Conservation (phyloP, 208 protist species). For the Wallacemonas sp. region DNA sequence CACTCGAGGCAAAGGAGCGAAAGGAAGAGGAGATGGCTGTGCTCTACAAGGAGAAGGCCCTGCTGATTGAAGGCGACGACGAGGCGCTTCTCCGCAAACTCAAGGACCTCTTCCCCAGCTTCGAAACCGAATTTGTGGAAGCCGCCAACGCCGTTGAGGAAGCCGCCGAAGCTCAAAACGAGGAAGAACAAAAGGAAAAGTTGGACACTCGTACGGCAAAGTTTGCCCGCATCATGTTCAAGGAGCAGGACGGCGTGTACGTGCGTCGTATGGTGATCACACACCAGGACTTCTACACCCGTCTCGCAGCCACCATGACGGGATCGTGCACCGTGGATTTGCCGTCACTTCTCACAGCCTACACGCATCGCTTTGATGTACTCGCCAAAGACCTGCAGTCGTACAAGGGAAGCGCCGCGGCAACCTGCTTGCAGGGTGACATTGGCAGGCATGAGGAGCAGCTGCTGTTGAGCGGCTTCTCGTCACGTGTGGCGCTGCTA, state of each 20-base stretch:
- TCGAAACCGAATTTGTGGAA: slow-evolving; percentile 85
- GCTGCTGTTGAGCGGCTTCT: slow-evolving; percentile 78
- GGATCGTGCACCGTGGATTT: slow-evolving; percentile 24
- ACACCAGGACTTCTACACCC: slow-evolving; percentile 71
- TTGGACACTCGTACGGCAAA: slow-evolving; percentile 47
- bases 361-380: slow-evolving; percentile 66
- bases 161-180: slow-evolving; percentile 21
- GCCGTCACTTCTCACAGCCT: slow-evolving; percentile 35
- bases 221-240: slow-evolving; percentile 75
- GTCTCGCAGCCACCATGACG: slow-evolving; percentile 35
- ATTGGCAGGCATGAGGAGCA: slow-evolving; percentile 40
- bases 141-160: slow-evolving; percentile 24
- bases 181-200: slow-evolving; percentile 27
- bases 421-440: slow-evolving; percentile 11
- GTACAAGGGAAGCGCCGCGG: slow-evolving; percentile 2
- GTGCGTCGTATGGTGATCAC: slow-evolving; percentile 65
- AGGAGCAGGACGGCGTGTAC: slow-evolving; percentile 66
- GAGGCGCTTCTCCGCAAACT: slow-evolving; percentile 87
- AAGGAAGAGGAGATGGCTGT: slow-evolving; percentile 80
- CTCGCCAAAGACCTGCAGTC: slow-evolving; percentile 53
- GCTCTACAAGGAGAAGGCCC: slow-evolving; percentile 90
- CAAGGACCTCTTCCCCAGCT: slow-evolving; percentile 93
- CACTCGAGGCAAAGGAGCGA: slow-evolving; percentile 78
- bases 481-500: slow-evolving; percentile 55
- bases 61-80: slow-evolving; percentile 91